A percentile compares a stretch with the other conserved stretches of the same genome.
Conservation (phyloP, 2,329 filamentous ascomycete genomes). For the Stemphylium beticola region DNA sequence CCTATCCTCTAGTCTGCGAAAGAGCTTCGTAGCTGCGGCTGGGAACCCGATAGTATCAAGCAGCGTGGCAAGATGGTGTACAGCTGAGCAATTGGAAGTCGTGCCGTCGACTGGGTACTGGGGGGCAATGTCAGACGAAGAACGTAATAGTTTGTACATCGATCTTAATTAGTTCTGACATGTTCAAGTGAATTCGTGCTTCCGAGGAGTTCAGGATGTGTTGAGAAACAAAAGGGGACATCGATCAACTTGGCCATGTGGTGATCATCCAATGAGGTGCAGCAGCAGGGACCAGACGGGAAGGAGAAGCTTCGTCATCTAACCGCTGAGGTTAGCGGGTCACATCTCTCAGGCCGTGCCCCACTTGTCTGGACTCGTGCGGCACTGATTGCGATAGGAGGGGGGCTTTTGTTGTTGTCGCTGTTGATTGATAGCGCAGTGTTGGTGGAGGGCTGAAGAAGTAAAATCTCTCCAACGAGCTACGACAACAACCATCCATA, state of each 20-base stretch:
- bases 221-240: slow-evolving; percentile 10
- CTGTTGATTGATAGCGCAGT: slow-evolving; percentile 10
- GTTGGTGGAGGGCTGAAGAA: slow-evolving; percentile 17
- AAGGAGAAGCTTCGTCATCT: slow-evolving; percentile 13
- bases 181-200: background rate
- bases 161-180: slow-evolving; percentile 2
- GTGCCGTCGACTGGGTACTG: background rate
- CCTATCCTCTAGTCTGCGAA: background rate
- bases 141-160: background rate
- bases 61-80: background rate
- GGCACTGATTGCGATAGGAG: slow-evolving; percentile 9
- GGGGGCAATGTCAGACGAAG: background rate
- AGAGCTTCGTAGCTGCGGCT: background rate
- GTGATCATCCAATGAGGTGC: slow-evolving; percentile 11
- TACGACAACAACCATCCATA: slow-evolving; percentile 10
- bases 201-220: slow-evolving; percentile 6
- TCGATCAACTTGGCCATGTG: slow-evolving; percentile 5
- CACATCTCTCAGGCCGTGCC: slow-evolving; percentile 14
- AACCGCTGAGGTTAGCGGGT: slow-evolving; percentile 14
- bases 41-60: background rate
- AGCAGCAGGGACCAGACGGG: slow-evolving; percentile 4
- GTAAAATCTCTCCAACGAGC: slow-evolving; percentile 11
- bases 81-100: slow-evolving; percentile 1
- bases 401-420: slow-evolving; percentile 4
- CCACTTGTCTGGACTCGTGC: slow-evolving; percentile 12